Conservation (phyloP, 2,329 filamentous ascomycete genomes). For the Cadophora gregata region DNA sequence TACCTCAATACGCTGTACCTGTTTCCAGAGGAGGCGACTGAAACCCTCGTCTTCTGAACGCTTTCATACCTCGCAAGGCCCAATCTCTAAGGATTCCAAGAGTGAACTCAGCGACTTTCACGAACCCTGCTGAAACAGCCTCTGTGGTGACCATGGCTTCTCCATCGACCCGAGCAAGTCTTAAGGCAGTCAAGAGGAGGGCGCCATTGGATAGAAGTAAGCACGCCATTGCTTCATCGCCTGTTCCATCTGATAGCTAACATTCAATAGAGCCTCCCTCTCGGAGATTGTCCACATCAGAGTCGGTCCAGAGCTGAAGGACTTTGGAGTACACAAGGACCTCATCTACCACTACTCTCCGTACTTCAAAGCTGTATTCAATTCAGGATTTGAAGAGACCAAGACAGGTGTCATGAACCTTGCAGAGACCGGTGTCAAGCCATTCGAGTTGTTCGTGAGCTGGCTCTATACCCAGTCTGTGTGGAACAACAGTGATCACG, state of each 20-base stretch:
- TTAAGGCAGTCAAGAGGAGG: not conserved
- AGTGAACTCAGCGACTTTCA: too few species aligned
- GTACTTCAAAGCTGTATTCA: constrained; percentile 33
- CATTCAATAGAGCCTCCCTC: not conserved
- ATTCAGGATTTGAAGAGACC: constrained; percentile 23
- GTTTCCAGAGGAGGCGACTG: too few species aligned
- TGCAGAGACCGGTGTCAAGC: not conserved
- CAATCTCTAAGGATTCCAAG: too few species aligned
- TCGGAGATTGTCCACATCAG: constrained; percentile 26
- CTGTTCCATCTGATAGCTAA: not conserved
- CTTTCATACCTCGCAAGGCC: too few species aligned
- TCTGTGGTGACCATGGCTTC: too few species aligned
- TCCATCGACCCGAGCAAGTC: too few species aligned
- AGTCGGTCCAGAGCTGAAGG: constrained; percentile 19
- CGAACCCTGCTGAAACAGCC: too few species aligned
- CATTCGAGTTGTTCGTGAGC: constrained; percentile 28
- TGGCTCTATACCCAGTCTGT: constrained; percentile 30
- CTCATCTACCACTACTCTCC: constrained; percentile 30
- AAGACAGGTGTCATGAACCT: constrained; percentile 23
- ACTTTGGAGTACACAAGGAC: constrained; percentile 33
- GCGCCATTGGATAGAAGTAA: not conserved
- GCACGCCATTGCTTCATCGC: not conserved
- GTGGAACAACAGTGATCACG: not conserved
- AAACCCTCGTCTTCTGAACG: too few species aligned
- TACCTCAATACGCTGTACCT: too few species aligned